phyloP scores from a whole-genome alignment of 805 yeast species.

The Candida pseudoglaebosa region DNA sequence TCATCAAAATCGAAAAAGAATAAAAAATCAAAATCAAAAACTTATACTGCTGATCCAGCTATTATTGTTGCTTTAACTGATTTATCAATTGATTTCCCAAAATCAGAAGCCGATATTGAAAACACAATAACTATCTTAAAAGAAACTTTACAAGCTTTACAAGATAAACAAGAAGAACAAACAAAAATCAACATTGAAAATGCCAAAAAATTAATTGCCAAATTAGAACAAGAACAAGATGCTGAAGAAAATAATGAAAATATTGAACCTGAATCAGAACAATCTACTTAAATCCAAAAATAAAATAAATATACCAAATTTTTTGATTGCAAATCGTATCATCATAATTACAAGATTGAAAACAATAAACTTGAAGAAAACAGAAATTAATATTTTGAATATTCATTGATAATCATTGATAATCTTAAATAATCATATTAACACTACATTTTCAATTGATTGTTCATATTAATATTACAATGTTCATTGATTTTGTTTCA shows the following conservation, averaged over 20 bases:
- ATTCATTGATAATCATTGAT: no score
- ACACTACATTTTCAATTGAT: no score
- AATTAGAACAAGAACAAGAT: conserved; percentile 51
- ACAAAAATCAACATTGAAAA: conserved; percentile 71
- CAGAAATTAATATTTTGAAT: no score
- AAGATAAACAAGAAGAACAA: conserved; percentile 72
- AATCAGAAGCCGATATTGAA: conserved; percentile 66
- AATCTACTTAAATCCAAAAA: no score
- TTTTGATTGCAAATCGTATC: no score
- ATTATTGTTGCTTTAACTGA: conserved; percentile 73
- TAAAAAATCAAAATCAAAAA: conserved; percentile 51
- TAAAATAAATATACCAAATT: no score
- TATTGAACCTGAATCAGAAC: background rate
- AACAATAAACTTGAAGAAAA: no score
- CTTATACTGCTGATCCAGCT: conserved; percentile 74
- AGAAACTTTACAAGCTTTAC: conserved; percentile 65
- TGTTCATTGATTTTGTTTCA: no score
- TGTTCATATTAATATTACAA: no score
- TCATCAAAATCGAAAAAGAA: conserved; percentile 31
- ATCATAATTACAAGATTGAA: no score
- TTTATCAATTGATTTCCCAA: conserved; percentile 75
- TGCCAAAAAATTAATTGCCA: conserved; percentile 74
- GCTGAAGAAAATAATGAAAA: conserved; percentile 17
- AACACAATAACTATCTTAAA: conserved; percentile 62
- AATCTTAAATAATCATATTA: no score